Evolutionary conservation across 1,139 yeast species (phyloP).

Genomic region (Yamadazyma atmosphaerica): DNA sequence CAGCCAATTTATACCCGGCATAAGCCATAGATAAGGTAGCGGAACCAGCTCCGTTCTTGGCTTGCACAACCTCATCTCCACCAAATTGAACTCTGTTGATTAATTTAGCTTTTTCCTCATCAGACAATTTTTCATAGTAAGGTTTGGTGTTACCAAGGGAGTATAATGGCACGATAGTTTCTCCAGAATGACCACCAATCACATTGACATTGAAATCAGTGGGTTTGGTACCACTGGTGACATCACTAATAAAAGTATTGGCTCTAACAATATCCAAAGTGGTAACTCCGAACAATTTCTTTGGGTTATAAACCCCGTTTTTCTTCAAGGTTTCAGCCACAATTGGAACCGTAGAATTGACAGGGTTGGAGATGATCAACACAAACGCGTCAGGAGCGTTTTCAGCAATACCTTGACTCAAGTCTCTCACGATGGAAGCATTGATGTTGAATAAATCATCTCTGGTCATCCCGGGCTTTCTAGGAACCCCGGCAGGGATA

Average conservation of each 20-base stretch:
- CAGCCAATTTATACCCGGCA: conserved; percentile 95
- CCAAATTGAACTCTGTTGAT: conserved; percentile 96
- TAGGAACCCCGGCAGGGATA: conserved; percentile 99
- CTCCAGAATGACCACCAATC: conserved; percentile 98
- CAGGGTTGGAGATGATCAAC: conserved; percentile 92
- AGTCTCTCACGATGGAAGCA: conserved; percentile 91
- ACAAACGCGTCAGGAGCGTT: conserved; percentile 86
- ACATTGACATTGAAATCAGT: conserved; percentile 74
- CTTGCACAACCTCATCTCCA: conserved; percentile 98
- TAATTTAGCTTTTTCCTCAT: conserved; percentile 65
- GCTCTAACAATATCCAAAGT: conserved; percentile 94
- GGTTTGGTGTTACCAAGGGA: conserved; percentile 54
- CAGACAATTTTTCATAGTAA: conserved; percentile 45
- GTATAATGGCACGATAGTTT: conserved; percentile 93
- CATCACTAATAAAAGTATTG: conserved; percentile 83
- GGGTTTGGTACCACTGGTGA: conserved; percentile 57
- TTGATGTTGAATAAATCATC: conserved; percentile 97
- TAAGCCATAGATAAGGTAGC: conserved; percentile 99
- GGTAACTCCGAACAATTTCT: conserved; percentile 94
- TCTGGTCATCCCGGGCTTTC: conserved; percentile 99
- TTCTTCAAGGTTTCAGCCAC: conserved; percentile 92
- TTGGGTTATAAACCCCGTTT: conserved; percentile 86
- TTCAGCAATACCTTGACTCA: conserved; percentile 87
- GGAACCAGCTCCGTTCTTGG: conserved; percentile 98
- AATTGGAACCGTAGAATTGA: conserved; percentile 97